Evolutionary conservation across 148 eudicot species (phyloP), one percentile per base, ranked within the genome.

Genomic region (Simmondsia chinensis): DNA sequence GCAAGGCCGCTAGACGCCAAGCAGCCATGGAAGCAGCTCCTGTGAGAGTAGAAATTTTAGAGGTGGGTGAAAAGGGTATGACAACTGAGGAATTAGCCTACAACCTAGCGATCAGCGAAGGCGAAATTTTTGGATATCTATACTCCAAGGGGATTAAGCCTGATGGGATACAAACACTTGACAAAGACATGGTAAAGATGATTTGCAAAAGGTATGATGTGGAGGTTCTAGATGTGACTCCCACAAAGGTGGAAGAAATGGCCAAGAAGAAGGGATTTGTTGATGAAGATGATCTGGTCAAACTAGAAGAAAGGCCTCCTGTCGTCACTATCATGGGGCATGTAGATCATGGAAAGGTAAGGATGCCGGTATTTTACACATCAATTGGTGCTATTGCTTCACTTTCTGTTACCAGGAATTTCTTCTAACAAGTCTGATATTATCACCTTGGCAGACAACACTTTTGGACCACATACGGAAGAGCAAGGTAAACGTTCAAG

Each of bases 251-350:
- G 62, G 89, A 72, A 54, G 86, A 86, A 29, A 91, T 74, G 94
- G 99, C 96, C 21, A 80, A 65, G 57, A 91, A 86, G 79, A 91
- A 59, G 66, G 82, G 82, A 59, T 49, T 79, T 21, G 58, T 91
- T 45, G 99, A 91, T 48, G 86, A 76, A 53, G 96, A 86, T 23
- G 99, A 91, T 37, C 66, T 79, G 36, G 94, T 79, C 61, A 74
- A 67, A 19, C 73, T 91, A 51, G 75, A 82, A 79, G 79, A 82
- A 29, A 80, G 94, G 46, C 99, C 99, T 62, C 99, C 99, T 29
- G 96, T 91, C 23, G 60, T 91, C 57, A 91, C 99, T 31, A 91
- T 91, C 43, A 91, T 91, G 99, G 99, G 99, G 19, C 99, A 91
- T 61, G 99, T 91, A 18, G 99, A 91, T 65, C 99, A 91, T 60